Evolutionary conservation across 2,329 filamentous ascomycete genomes (phyloP), one percentile per base, ranked within the genome.

Genomic region (Dactylellina parvicollis): DNA sequence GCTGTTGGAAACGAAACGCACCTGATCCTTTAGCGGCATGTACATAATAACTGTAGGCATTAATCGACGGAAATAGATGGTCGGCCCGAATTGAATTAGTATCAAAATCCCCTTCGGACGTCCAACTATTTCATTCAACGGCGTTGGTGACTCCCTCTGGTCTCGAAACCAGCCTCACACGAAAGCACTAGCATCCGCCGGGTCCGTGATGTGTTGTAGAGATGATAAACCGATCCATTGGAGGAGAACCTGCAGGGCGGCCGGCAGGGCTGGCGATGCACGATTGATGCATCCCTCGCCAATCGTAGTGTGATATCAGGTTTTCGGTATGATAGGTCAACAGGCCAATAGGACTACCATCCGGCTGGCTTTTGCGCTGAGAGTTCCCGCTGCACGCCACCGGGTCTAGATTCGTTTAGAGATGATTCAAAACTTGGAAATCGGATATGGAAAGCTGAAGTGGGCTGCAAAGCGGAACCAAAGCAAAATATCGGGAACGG

Each of bases 341-440:
- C 44, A 26, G 30, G 34, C 66, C 66, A 71, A 71, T 71, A 64
- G 66, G 66, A 32, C 66, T 32, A 28, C 2, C 57, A 71, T 24
- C 66, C 66, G 57, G 16, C n/a, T 10, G 14, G 7, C 22, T 47
- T 28, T 16, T 28, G 26, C 26, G 28, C 42, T 36, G 30, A 52
- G 28, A 36, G 16, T 49, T 24, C 49, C 49, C 49, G 30, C 34
- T 52, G 44, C 10, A 61, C 57, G 42, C 57, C 57, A 61, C 20
- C 20, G 18, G 28, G 32, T 42, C 57, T 52, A 61, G 44, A 61
- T 61, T 38, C 4, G 16, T 38, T 14, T 9, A 38, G 46, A 14
- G 30, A 47, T 34, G 26, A 36, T 47, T 9, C 24, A 9, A 49
- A 12, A 40, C 20, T 24, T n/a, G 18, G 8, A 10, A 9, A 54